Evolutionary conservation across 2,329 filamentous ascomycete genomes (phyloP), one percentile per base, ranked within the genome.

Genomic region (Aspergillus spinulosporus): DNA sequence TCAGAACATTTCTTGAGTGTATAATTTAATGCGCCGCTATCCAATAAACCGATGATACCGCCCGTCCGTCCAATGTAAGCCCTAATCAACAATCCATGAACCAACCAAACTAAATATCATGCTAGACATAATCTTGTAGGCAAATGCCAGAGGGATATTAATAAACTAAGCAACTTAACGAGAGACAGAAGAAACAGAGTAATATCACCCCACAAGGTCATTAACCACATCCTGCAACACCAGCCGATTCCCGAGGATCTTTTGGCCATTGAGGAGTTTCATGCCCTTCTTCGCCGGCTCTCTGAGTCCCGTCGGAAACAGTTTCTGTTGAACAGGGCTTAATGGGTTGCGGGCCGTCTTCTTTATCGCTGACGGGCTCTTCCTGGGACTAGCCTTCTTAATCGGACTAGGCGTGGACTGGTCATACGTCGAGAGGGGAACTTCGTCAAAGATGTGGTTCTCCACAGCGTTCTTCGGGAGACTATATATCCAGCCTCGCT

Each of bases 191-290:
- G 21, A 21, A 21, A 21, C 21, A 44, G 21, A 12, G 29, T 46
- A 59, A 28, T 44, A 51, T 65, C 56, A 74, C 26, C 68, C 72
- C 58, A 68, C 58, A 62, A 76, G 59, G 52, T 92, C 89, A 74
- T 94, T 90, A 64, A 92, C 78, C 61, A 96, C 86, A 78, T 93
- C 88, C 68, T 84, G 83, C 67, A 92, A 79, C 54, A 95, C 81
- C 36, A 85, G 83, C 66, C 85, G 85, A 36, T 82, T 84, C 57
- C 84, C 86, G 62, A 91, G 72, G 57, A 93, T 74, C 32, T 81
- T 76, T 15, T 63, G 68, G n/a, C 73, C 67, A 62, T 74, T 76
- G 54, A 78, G 68, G 8, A 76, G 79, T 61, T 81, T 83, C 50
- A 82, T 82, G 0, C 86, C 85, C 45, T 85, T 79, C 66, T 83